Conservation (phyloP, 2,329 filamentous ascomycete species). For the Chrysoporthe cubensis region DNA sequence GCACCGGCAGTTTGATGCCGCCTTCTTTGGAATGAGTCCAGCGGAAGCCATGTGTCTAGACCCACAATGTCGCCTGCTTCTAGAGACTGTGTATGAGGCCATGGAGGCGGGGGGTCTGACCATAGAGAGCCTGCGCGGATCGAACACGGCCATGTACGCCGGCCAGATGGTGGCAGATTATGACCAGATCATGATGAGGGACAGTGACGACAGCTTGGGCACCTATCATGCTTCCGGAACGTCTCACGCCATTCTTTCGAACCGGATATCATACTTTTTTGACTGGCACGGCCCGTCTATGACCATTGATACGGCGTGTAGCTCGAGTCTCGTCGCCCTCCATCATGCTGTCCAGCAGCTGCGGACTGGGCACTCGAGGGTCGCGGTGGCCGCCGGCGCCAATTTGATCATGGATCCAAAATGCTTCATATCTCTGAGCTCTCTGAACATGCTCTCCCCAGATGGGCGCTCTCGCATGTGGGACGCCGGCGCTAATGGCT, state of each 20-base stretch:
- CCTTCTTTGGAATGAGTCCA: conserved; percentile 35
- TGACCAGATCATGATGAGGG: conserved; percentile 10
- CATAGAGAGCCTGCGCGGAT: conserved; percentile 30
- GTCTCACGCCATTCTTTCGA: conserved; percentile 27
- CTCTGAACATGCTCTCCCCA: conserved; percentile 44
- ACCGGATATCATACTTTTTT: too few relatives aligned
- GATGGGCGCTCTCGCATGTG: conserved; percentile 45
- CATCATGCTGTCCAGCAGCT: conserved; percentile 43
- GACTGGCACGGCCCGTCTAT: too few relatives aligned
- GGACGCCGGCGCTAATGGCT: conserved; percentile 53
- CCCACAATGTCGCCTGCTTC: conserved; percentile 19
- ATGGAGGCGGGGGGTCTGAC: conserved; percentile 30
- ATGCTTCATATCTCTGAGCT: conserved; percentile 39
- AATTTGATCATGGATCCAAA: conserved; percentile 42
- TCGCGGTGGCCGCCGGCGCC: conserved; percentile 40
- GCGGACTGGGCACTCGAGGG: conserved; percentile 35
- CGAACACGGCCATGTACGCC: conserved; percentile 37
- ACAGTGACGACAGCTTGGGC: too few relatives aligned
- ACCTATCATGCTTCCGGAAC: too few relatives aligned
- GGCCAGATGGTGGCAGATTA: conserved; percentile 35
- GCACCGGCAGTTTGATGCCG: conserved; percentile 27
- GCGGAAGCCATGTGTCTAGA: conserved; percentile 31
- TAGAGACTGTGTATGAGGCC: conserved; percentile 33
- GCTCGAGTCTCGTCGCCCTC: conserved; percentile 43
- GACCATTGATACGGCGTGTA: conserved; percentile 50